phyloP scores from a whole-genome alignment of 495 filamentous ascomycete genomes.

The Halenospora varia region DNA sequence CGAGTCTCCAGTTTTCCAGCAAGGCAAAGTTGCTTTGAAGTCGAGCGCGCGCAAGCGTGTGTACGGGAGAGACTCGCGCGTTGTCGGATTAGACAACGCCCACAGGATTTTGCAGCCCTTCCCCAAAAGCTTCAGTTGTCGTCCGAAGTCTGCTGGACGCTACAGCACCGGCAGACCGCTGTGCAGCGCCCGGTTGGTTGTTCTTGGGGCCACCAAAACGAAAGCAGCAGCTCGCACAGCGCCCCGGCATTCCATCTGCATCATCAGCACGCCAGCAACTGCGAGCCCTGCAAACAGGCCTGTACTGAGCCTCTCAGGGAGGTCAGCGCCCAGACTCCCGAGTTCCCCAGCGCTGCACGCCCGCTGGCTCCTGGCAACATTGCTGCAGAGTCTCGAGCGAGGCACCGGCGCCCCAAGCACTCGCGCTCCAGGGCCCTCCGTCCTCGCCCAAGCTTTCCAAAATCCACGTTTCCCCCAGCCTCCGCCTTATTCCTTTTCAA shows the following conservation, averaged over 20 bases:
- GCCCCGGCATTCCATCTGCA: not conserved
- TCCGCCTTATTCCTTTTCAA: slow-evolving; percentile 42
- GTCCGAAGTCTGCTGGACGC: not conserved
- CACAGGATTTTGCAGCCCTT: no score
- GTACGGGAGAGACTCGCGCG: not conserved
- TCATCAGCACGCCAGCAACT: not conserved
- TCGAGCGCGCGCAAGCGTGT: not conserved
- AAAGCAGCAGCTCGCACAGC: not conserved
- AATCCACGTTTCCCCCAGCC: slow-evolving; percentile 40
- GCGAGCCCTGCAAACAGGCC: not conserved
- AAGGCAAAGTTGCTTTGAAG: not conserved
- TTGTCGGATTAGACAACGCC: no score
- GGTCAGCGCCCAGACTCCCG: not conserved
- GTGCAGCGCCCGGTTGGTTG: not conserved
- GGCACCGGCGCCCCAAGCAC: slow-evolving; percentile 4
- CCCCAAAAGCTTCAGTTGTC: not conserved
- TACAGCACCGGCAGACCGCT: not conserved
- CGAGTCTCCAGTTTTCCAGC: not conserved
- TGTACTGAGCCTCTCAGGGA: not conserved
- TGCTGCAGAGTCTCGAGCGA: not conserved
- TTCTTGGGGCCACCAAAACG: not conserved
- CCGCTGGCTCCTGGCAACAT: not conserved
- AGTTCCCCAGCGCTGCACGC: not conserved
- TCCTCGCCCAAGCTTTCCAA: slow-evolving; percentile 26
- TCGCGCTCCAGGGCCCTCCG: slow-evolving; percentile 18